Conservation (phyloP, 2,329 filamentous ascomycete genomes). For the Pestalotiopsis sp. region DNA sequence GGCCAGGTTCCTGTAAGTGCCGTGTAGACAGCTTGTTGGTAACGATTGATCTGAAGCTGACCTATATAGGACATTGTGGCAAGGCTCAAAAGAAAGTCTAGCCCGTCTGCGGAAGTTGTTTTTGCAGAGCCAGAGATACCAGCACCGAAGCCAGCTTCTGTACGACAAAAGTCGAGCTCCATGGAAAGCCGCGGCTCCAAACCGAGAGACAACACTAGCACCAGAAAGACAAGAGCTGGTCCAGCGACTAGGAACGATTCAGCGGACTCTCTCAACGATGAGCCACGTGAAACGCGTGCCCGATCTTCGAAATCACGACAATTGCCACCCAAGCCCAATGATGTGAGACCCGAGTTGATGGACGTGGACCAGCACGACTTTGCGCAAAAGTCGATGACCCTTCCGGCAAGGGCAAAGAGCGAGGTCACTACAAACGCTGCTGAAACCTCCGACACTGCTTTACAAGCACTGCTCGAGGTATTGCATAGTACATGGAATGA, state of each 20-base stretch:
- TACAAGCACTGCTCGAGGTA: slow-evolving; percentile 19
- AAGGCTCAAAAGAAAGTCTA: slow-evolving; percentile 17
- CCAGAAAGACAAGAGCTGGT: slow-evolving; percentile 6
- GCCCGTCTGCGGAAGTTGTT: not conserved
- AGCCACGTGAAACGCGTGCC: slow-evolving; percentile 6
- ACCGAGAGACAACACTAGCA: not conserved
- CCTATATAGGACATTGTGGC: slow-evolving; percentile 16
- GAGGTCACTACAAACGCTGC: not conserved
- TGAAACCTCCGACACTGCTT: slow-evolving; percentile 8
- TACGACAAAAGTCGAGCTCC: slow-evolving; percentile 4
- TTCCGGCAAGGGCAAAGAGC: slow-evolving; percentile 5
- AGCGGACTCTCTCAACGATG: slow-evolving; percentile 8
- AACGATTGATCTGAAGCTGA: slow-evolving; percentile 7
- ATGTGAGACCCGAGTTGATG: not conserved
- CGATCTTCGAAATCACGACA: not conserved
- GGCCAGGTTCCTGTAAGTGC: slow-evolving; percentile 38
- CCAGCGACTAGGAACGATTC: not conserved
- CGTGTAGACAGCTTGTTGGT: not conserved
- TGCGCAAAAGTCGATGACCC: not conserved
- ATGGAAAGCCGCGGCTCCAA: slow-evolving; percentile 1
- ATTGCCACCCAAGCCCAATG: not conserved
- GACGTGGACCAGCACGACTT: slow-evolving; percentile 14
- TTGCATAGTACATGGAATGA: slow-evolving; percentile 25
- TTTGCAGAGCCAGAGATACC: slow-evolving; percentile 6
- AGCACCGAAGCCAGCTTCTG: not conserved